Percentiles rank a stretch among this genome's conserved stretches.
Conservation (phyloP, 1,284 basidiomycete species). For the Rhodotorula sp. region DNA sequence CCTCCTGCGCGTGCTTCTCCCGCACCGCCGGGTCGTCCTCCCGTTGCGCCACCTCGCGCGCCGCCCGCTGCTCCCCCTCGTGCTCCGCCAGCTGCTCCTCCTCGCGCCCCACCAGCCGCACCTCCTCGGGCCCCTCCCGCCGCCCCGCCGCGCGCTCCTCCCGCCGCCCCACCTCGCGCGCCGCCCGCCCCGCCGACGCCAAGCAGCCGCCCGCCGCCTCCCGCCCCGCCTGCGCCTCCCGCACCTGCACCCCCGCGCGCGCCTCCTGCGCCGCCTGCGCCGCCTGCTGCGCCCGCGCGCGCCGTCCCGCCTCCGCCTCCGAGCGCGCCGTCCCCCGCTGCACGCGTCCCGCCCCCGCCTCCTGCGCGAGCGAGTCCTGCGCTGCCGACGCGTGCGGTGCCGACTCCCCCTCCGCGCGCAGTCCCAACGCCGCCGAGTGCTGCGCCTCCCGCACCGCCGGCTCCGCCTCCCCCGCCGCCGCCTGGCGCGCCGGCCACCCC, state of each 20-base stretch:
- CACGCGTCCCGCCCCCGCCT: conserved; percentile 3
- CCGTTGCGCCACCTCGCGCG: conserved; percentile 9
- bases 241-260: conserved; percentile 1
- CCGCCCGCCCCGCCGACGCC: background rate
- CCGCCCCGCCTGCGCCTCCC: conserved; percentile 11
- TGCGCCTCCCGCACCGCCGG: background rate
- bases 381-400: background rate
- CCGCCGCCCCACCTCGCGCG: conserved; percentile 11
- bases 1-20: background rate
- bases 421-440: background rate
- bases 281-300: background rate
- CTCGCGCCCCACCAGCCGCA: background rate
- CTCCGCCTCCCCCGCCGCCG: background rate
- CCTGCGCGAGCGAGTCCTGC: conserved; percentile 2
- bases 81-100: background rate
- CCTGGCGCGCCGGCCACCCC: background rate
- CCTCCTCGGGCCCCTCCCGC: background rate
- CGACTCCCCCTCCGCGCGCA: conserved; percentile 3
- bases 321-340: background rate
- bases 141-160: background rate
- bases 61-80: conserved; percentile 3
- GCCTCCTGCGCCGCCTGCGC: background rate
- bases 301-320: background rate
- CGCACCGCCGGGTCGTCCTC: background rate
- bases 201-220: conserved; percentile 1